phyloP scores from a whole-genome alignment of 2,329 filamentous ascomycete species.

The Fusarium secorum region DNA sequence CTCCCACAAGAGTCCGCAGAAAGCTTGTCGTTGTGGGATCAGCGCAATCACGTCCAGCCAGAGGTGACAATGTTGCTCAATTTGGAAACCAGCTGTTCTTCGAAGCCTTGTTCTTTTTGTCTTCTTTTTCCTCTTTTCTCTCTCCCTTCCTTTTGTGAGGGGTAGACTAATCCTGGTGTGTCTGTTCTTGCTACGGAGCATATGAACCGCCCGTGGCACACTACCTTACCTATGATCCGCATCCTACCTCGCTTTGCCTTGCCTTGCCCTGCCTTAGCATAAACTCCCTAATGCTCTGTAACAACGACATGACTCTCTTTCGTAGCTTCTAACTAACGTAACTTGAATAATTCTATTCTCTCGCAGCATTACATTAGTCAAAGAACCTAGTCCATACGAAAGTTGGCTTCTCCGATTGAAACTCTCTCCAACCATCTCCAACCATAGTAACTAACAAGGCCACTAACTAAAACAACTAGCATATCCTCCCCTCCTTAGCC shows the following conservation, averaged over 20 bases:
- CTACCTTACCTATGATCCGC: neutral
- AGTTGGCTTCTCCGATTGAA: neutral
- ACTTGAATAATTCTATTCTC: neutral
- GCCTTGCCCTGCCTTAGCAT: neutral
- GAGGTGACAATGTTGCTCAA: slow-evolving; percentile 38
- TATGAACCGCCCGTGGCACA: slow-evolving; percentile 9
- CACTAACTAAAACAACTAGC: neutral
- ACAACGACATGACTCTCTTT: neutral
- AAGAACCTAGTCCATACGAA: neutral
- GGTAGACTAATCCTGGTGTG: slow-evolving; percentile 2
- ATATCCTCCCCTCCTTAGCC: neutral
- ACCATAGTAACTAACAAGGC: neutral
- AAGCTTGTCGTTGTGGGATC: slow-evolving; percentile 37
- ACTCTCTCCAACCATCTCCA: slow-evolving; percentile 9
- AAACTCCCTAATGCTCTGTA: neutral
- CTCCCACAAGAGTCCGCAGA: slow-evolving; percentile 31
- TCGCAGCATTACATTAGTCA: neutral
- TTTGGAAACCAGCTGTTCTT: slow-evolving; percentile 41
- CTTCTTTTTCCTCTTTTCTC: slow-evolving; percentile 2
- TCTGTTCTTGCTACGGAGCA: slow-evolving; percentile 5
- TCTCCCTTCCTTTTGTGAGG: slow-evolving; percentile 13
- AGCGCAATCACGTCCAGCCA: slow-evolving; percentile 30
- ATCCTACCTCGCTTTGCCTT: neutral
- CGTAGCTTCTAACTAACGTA: neutral
- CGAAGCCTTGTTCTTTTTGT: slow-evolving; percentile 14